Evolutionary conservation across 2,329 filamentous ascomycete species (phyloP).

Genomic region (Blumeria graminis): DNA sequence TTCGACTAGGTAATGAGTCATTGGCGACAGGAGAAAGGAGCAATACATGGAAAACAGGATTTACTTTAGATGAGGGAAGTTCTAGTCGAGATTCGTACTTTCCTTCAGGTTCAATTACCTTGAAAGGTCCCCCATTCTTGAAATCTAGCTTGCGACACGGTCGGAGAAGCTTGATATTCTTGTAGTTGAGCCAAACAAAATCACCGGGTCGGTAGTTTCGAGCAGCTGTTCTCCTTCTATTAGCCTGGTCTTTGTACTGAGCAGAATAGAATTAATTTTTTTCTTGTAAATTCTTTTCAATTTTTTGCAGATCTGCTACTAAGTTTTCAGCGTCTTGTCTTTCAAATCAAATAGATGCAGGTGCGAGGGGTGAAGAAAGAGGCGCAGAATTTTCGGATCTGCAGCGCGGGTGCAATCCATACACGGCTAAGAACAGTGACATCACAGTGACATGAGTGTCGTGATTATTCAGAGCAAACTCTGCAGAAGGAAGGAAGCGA

Average conservation of each 20-base stretch:
- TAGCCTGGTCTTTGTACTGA: not conserved
- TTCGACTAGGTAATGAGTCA: not conserved
- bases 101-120: not conserved
- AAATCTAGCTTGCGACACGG: not conserved
- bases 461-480: conserved; percentile 6
- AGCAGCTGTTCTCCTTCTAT: not conserved
- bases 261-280: not conserved
- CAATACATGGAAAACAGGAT: not conserved
- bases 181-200: not conserved
- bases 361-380: not conserved
- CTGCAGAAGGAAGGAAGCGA: conserved; percentile 4
- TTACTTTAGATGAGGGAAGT: not conserved
- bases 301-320: not conserved
- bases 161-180: not conserved
- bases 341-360: not conserved
- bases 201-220: not conserved
- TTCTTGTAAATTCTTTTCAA: not conserved
- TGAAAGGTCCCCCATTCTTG: not conserved
- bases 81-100: not conserved
- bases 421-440: conserved; percentile 5
- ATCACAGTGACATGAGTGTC: conserved; percentile 2
- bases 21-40: not conserved
- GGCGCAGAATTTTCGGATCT: not conserved
- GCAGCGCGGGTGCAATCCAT: not conserved
- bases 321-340: not conserved